Conservation (phyloP, 2,329 filamentous ascomycete genomes). For the Huntiella moniliformis region DNA sequence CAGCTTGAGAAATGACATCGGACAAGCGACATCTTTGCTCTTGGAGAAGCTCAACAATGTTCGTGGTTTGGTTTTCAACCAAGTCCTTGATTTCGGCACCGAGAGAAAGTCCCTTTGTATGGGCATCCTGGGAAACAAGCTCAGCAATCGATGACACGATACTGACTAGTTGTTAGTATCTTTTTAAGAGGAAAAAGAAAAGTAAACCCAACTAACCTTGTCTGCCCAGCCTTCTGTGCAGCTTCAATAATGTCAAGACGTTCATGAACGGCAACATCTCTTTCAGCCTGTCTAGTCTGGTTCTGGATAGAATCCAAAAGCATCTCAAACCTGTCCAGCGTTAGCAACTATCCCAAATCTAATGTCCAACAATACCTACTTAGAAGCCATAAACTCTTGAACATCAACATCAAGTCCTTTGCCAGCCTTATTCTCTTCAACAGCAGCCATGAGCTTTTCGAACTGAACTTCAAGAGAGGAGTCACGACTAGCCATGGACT, state of each 20-base stretch:
- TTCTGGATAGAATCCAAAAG: slow-evolving; percentile 6
- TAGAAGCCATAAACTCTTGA: not conserved
- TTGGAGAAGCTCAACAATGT: not conserved
- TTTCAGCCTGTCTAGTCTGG: not conserved
- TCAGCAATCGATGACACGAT: slow-evolving; percentile 5
- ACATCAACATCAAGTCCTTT: not conserved
- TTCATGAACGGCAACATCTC: not conserved
- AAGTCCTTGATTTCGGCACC: not conserved
- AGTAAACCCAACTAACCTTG: too few relatives aligned
- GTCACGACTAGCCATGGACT: not conserved
- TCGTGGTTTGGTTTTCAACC: not conserved
- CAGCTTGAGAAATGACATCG: not conserved
- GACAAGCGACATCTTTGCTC: not conserved
- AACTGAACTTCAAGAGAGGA: slow-evolving; percentile 1
- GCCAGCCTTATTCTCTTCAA: not conserved
- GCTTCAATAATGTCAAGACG: not conserved
- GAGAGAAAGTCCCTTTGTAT: not conserved
- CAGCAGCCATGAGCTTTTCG: not conserved
- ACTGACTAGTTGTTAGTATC: slow-evolving; percentile 1
- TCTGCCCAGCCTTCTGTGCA: too few relatives aligned
- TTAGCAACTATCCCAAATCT: too few relatives aligned
- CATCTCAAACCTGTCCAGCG: not conserved
- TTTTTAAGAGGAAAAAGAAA: too few relatives aligned
- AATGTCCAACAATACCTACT: not conserved
- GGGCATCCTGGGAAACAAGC: not conserved